Evolutionary conservation across 257 asterid genomes (phyloP), one percentile per base, ranked within the genome.

Genomic region (Fraxinus quadrangulata): DNA sequence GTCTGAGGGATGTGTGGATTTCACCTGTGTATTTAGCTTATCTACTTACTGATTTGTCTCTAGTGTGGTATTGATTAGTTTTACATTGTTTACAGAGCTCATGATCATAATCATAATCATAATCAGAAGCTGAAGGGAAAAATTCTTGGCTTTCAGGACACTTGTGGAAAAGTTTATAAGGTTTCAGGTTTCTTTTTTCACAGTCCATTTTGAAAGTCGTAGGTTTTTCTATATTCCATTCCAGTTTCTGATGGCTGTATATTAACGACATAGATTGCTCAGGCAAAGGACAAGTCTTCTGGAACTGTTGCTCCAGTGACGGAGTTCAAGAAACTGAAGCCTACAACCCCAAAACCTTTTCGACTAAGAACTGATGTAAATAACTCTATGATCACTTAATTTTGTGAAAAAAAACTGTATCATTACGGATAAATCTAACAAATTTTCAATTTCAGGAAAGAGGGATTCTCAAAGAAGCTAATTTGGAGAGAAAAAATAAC

Each of bases 351-450:
- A 4, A 96, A 92, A 78, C 99, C 99, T 65, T 96, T 96, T 85
- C 90, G 96, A 86, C 93, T 96, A 76, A 88, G 98, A 90, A 96
- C 99, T 77, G 97, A 90, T 77, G 99, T 93, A 86, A 92, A 95
- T 75, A 76, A 76, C 77, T 49, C 61, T 76, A 5, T 6, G 33
- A 65, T 26, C n/a, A 66, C 56, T 66, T 8, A n/a, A 33, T 51
- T 76, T 77, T 65, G 47, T 56, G 26, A 72, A 19, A 67, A 17
- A 51, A 63, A 17, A 49, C 23, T 72, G 8, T 47, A 31, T 63
- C 68, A 70, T 66, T 26, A 30, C 42, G 11, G 36, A 59, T 75
- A 71, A 61, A 71, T 63, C 81, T 78, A 72, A 80, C 16, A 67
- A 30, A 42, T 59, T 51, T 84, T 76, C 19, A 67, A 42, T 82